Base-by-base conservation (phyloP, 1,284 basidiomycete species). In the Ganoderma resinaceum region DNA sequence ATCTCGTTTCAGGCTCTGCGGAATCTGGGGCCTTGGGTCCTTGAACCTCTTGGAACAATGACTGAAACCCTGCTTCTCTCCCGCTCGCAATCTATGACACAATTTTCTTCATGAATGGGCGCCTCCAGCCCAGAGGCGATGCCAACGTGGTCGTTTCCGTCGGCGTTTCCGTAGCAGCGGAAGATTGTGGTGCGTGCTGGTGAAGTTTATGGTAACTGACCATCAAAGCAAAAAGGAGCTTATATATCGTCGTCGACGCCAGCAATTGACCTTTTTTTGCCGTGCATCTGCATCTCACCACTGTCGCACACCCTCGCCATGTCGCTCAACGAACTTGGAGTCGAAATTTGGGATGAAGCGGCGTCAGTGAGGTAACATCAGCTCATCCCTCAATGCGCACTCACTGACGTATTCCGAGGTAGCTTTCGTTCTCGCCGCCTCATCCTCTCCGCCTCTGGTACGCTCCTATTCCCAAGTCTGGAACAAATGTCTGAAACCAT, bases 361-460 rank as follows among this genome's bases (percentile, higher is more conserved):
- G 46, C 23, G 23, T 49, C 46, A 5, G 52, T 29, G 29, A 53
- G 52, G 52, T 53, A 31, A 8, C 14, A 9, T 31, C 14, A 2
- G 1, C 26, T 2, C 4, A 31, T 14, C 7, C 7, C 16, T 16
- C 3, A 12, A 52, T 29, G 26, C 18, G 29, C 31, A 7, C 11
- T 18, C 7, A 31, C 52, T 53, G n/a, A 49, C 23, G 14, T 53
- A 31, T 2, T 53, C 14, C 2, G 35, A 35, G 12, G 14, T 53
- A 29, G 52, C 11, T 53, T 31, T 18, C 52, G 9, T 31, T 35
- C 55, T 33, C 55, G 20, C 2, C 6, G 20, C 9, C 20, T 57
- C 29, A 33, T 57, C n/a, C 55, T 57, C 20, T 57, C 55, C 12
- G 31, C 55, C 55, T 57, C 55, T 31, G 33, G 55, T 57, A 37